phyloP scores from a whole-genome alignment of 257 asterid species.

The Nicotiana benthamiana region DNA sequence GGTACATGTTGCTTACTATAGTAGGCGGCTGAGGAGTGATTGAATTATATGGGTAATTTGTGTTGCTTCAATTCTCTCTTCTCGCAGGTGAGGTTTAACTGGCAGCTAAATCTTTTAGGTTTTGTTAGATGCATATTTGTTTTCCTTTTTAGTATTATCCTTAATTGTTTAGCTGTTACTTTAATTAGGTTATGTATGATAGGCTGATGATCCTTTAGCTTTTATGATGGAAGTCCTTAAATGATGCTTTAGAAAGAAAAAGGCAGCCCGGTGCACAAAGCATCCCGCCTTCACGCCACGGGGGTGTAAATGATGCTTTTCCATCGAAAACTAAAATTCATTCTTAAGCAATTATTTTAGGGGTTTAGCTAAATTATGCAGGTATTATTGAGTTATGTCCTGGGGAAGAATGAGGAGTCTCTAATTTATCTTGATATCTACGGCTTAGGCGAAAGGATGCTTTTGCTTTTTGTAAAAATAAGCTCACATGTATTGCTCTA shows the following conservation, averaged over 20 bases:
- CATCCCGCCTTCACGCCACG: too few relatives aligned
- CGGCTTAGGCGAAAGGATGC: neutral
- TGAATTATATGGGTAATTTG: slow-evolving; percentile 48
- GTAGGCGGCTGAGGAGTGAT: slow-evolving; percentile 27
- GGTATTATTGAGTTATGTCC: neutral
- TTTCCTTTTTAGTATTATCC: neutral
- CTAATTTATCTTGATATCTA: neutral
- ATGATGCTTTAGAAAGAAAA: neutral
- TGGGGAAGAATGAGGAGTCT: neutral
- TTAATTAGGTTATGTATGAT: neutral
- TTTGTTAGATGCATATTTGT: neutral
- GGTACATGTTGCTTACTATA: slow-evolving; percentile 47
- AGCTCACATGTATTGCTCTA: neutral
- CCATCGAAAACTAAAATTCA: neutral
- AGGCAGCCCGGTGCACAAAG: too few relatives aligned
- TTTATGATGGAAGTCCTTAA: neutral
- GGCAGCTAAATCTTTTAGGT: neutral
- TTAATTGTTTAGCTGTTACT: neutral
- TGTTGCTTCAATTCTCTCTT: slow-evolving; percentile 52
- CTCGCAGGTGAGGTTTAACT: slow-evolving; percentile 45
- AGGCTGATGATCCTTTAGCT: neutral
- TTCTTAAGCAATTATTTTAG: neutral
- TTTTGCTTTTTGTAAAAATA: neutral
- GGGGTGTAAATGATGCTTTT: neutral
- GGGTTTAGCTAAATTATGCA: neutral